Evolutionary conservation across 148 eudicot species (phyloP).

Genomic region (Dianthus caryophyllus): DNA sequence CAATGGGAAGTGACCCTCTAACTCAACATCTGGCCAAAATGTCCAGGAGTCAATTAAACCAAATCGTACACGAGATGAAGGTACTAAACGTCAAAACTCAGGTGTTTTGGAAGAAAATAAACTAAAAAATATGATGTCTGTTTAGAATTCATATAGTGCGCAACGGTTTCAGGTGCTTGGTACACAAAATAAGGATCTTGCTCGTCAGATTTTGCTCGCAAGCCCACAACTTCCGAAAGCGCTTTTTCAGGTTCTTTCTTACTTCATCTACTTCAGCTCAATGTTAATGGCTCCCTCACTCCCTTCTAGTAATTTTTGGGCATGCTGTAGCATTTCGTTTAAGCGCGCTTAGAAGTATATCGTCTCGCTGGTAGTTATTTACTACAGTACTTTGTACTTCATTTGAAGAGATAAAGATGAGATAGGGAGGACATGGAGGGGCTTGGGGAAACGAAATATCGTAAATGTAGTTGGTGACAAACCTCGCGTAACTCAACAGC

Average conservation of each 20-base stretch:
- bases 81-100: slow-evolving; percentile 33
- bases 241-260: slow-evolving; percentile 64
- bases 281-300: background rate
- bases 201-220: slow-evolving; percentile 66
- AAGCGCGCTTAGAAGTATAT: background rate
- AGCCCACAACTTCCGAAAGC: slow-evolving; percentile 75
- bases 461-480: background rate
- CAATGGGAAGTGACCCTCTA: slow-evolving; percentile 62
- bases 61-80: slow-evolving; percentile 75
- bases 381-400: background rate
- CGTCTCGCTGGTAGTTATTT: slow-evolving; percentile 4
- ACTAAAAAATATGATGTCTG: background rate
- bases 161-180: slow-evolving; percentile 56
- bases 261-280: slow-evolving; percentile 10
- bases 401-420: background rate
- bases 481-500: background rate
- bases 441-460: background rate
- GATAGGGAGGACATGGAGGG: background rate
- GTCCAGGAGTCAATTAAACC: slow-evolving; percentile 74
- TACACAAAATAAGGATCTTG: slow-evolving; percentile 74
- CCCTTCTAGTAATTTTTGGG: background rate
- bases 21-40: slow-evolving; percentile 87
- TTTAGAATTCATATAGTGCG: slow-evolving; percentile 18
- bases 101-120: background rate
- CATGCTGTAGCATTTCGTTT: slow-evolving; percentile 1